phyloP scores from a whole-genome alignment of 768 basidiomycete species.

The Rhizopogon roseolus region DNA sequence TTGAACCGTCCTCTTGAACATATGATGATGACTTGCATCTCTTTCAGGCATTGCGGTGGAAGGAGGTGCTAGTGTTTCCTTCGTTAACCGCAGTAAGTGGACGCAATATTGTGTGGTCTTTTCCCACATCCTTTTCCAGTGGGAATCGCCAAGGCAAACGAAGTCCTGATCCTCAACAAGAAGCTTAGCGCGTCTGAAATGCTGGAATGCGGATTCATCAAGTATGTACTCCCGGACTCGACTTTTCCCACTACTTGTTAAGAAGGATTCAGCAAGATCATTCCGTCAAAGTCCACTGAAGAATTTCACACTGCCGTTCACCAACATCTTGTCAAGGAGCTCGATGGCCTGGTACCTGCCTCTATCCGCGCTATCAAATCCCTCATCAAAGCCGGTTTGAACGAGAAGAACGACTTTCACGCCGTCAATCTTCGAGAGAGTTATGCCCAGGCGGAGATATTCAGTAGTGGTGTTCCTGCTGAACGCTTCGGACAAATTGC shows the following conservation, averaged over 20 bases:
- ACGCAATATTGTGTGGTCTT: background rate
- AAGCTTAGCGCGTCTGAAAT: conserved; percentile 59
- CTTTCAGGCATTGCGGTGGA: conserved; percentile 57
- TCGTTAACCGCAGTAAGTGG: conserved; percentile 56
- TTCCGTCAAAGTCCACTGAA: conserved; percentile 45
- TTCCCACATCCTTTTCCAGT: conserved; percentile 33
- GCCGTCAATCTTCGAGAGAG: conserved; percentile 64
- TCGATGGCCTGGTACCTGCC: conserved; percentile 52
- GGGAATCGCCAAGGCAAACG: conserved; percentile 66
- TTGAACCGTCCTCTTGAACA: background rate
- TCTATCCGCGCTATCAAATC: conserved; percentile 50
- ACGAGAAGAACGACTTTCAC: conserved; percentile 61
- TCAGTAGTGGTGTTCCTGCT: conserved; percentile 55
- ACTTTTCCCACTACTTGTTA: background rate
- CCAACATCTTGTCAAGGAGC: conserved; percentile 43
- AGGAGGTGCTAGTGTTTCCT: conserved; percentile 65
- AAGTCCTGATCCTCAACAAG: conserved; percentile 66
- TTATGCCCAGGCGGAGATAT: conserved; percentile 63
- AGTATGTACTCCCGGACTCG: conserved; percentile 34
- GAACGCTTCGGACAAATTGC: conserved; percentile 53
- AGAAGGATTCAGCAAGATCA: conserved; percentile 44
- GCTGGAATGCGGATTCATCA: conserved; percentile 56
- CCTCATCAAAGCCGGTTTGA: conserved; percentile 49
- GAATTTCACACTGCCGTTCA: conserved; percentile 53
- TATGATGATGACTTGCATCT: conserved; percentile 1